phyloP scores from a whole-genome alignment of 192 early-diverging fungal genomes.

The Coemansia sp. region DNA sequence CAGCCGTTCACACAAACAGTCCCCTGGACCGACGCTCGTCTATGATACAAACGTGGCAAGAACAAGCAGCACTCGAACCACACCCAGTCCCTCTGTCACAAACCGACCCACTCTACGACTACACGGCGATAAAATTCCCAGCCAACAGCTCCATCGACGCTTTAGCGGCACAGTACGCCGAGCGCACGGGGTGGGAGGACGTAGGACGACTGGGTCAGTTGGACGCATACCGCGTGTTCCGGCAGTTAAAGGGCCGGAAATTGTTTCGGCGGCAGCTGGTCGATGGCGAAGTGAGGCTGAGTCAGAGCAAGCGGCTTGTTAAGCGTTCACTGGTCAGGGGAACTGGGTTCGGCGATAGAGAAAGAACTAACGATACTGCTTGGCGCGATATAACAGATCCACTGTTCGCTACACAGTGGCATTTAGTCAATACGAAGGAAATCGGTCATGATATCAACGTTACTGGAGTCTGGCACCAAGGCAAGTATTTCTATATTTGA shows the following conservation, averaged over 20 bases:
- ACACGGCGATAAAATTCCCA: slow-evolving; percentile 44
- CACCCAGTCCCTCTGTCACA: slow-evolving; percentile 27
- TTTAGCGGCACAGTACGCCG: slow-evolving; percentile 28
- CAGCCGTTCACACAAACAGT: background rate
- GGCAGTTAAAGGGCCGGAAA: slow-evolving; percentile 9
- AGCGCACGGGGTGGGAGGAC: slow-evolving; percentile 36
- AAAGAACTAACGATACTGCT: background rate
- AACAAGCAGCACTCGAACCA: slow-evolving; percentile 20
- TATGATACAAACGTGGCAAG: slow-evolving; percentile 25
- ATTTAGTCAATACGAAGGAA: slow-evolving; percentile 57
- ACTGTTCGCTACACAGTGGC: slow-evolving; percentile 54
- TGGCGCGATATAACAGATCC: slow-evolving; percentile 55
- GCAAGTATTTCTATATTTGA: background rate
- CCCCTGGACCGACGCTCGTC: background rate
- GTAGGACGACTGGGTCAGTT: slow-evolving; percentile 42
- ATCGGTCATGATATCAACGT: slow-evolving; percentile 90
- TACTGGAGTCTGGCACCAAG: slow-evolving; percentile 88
- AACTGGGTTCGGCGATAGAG: slow-evolving; percentile 19
- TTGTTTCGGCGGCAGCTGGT: background rate
- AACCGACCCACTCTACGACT: slow-evolving; percentile 33
- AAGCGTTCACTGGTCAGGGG: slow-evolving; percentile 31
- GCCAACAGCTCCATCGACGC: slow-evolving; percentile 13
- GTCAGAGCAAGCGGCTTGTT: slow-evolving; percentile 22
- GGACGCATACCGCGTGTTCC: slow-evolving; percentile 46
- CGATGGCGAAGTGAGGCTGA: slow-evolving; percentile 21